phyloP scores from a whole-genome alignment of 768 basidiomycete species.

The Boletus bicolor region DNA sequence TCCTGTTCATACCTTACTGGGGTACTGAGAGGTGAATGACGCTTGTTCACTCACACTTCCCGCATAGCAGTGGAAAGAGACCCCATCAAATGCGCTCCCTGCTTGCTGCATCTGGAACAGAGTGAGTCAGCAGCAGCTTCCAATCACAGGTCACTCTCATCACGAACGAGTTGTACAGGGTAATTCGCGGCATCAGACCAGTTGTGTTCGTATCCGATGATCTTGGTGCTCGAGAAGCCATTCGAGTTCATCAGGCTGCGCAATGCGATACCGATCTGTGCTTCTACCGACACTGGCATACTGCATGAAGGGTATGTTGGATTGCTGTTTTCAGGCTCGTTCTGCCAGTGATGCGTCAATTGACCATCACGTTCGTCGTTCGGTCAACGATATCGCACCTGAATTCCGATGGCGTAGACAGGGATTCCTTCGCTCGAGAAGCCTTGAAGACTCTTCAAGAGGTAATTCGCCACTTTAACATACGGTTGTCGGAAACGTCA shows the following conservation, averaged over 20 bases:
- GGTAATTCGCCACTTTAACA: constrained; percentile 61
- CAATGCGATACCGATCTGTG: constrained; percentile 52
- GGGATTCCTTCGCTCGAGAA: constrained; percentile 58
- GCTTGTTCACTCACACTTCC: constrained; percentile 54
- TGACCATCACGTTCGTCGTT: not conserved
- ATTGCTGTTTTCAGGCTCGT: constrained; percentile 53
- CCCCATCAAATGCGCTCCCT: constrained; percentile 55
- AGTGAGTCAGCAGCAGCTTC: not conserved
- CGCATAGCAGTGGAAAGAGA: constrained; percentile 70
- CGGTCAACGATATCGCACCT: constrained; percentile 27
- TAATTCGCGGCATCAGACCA: constrained; percentile 67
- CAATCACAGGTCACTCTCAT: not conserved
- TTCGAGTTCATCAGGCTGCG: constrained; percentile 60
- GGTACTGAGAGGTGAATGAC: constrained; percentile 52
- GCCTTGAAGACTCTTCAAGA: constrained; percentile 69
- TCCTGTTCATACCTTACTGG: constrained; percentile 40
- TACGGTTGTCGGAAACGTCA: not conserved
- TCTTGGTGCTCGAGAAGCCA: constrained; percentile 54
- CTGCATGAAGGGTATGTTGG: constrained; percentile 66
- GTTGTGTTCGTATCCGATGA: constrained; percentile 73
- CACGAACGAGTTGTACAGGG: constrained; percentile 51
- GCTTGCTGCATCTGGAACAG: constrained; percentile 51
- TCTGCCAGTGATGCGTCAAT: constrained; percentile 33
- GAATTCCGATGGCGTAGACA: constrained; percentile 61
- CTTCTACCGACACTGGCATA: constrained; percentile 55